phyloP scores from a whole-genome alignment of 2,329 filamentous ascomycete species.

The Fusarium floridanum region DNA sequence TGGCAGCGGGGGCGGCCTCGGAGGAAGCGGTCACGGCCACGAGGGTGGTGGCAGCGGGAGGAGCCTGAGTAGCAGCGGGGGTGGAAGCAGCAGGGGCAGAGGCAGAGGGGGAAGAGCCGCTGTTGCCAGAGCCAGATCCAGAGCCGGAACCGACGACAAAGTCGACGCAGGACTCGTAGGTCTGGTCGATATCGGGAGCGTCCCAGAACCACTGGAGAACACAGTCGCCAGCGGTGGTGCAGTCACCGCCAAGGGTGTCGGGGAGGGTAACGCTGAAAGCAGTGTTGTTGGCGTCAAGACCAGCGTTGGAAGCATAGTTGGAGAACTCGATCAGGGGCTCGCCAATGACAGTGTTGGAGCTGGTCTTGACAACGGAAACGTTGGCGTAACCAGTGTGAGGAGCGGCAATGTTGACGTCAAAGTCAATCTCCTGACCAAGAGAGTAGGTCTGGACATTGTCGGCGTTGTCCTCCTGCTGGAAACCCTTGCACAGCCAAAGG shows the following conservation, averaged over 20 bases:
- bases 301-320: constrained; percentile 64
- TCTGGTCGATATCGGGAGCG: constrained; percentile 67
- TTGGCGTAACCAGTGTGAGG: constrained; percentile 64
- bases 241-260: constrained; percentile 57
- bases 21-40: background rate
- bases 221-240: constrained; percentile 61
- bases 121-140: constrained; percentile 8
- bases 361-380: constrained; percentile 68
- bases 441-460: constrained; percentile 58
- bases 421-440: constrained; percentile 58
- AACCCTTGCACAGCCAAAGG: constrained; percentile 62
- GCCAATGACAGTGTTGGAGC: constrained; percentile 65
- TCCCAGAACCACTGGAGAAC: constrained; percentile 75
- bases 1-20: constrained; percentile 18
- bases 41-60: constrained; percentile 7
- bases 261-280: constrained; percentile 69
- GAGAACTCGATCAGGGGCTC: constrained; percentile 66
- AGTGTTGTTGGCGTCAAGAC: constrained; percentile 57
- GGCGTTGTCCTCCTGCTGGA: constrained; percentile 60
- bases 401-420: constrained; percentile 57
- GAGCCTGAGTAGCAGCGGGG: constrained; percentile 19
- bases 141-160: constrained; percentile 54
- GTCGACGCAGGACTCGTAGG: constrained; percentile 73
- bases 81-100: constrained; percentile 9
- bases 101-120: constrained; percentile 14